Base-by-base conservation (phyloP, 257 asterid species). In the Phtheirospermum japonicum region DNA sequence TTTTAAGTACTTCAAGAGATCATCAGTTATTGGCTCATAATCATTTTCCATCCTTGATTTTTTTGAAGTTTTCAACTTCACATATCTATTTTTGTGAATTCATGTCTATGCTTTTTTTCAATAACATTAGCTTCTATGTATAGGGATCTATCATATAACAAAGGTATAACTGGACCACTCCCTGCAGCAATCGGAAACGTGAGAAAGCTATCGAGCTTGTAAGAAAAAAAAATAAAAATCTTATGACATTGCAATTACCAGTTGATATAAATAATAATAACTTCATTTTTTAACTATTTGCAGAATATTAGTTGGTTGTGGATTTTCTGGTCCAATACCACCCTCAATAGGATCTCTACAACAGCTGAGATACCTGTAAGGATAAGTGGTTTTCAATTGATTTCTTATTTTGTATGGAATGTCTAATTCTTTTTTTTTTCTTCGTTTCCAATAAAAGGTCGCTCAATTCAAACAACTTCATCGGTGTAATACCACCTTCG, bases 61-160 rank as follows among this genome's bases (percentile, higher is more conserved):
- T n/a, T n/a, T n/a, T n/a, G n/a, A n/a, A n/a, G n/a, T n/a, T n/a
- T n/a, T n/a, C n/a, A n/a, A n/a, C n/a, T n/a, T n/a, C n/a, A n/a
- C n/a, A n/a, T n/a, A n/a, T n/a, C n/a, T n/a, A n/a, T n/a, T n/a
- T n/a, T n/a, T n/a, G n/a, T n/a, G n/a, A n/a, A n/a, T n/a, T n/a
- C n/a, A n/a, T n/a, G n/a, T n/a, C n/a, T n/a, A n/a, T n/a, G n/a
- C n/a, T n/a, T n/a, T n/a, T n/a, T n/a, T n/a, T n/a, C n/a, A n/a
- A n/a, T n/a, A 23, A 23, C 28, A 23, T 23, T 23, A 23, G 28
- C 28, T 23, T 23, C 28, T 23, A 23, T 23, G 28, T 23, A 23
- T 56, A 92, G 98, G 85, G 98, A 92, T 75, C 79, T 92, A 14
- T 92, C 97, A 1, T 86, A 80, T 69, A 92, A 92, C 78, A 75